Evolutionary conservation across 495 filamentous ascomycete species (phyloP).

Genomic region (Tirmania nivea): DNA sequence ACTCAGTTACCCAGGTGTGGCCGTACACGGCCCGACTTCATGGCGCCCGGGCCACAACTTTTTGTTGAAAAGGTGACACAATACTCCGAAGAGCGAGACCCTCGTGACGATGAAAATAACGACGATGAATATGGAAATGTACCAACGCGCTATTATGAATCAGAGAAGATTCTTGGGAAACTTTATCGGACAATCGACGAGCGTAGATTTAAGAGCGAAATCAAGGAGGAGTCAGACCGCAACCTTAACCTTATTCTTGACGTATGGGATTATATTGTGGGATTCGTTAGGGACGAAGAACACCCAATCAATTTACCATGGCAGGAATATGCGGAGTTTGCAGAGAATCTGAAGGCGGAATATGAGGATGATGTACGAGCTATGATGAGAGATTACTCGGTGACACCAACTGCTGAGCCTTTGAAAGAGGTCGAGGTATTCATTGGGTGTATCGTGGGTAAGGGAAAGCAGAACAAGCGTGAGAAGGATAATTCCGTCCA

Average conservation of each 20-base stretch:
- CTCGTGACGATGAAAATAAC: constrained; percentile 30
- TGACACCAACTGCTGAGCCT: constrained; percentile 29
- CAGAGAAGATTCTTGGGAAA: constrained; percentile 44
- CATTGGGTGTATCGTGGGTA: constrained; percentile 48
- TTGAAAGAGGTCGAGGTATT: constrained; percentile 60
- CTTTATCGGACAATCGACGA: constrained; percentile 62
- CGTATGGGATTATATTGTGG: not conserved
- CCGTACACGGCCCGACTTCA: constrained; percentile 34
- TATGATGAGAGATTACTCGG: constrained; percentile 35
- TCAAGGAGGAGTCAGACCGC: constrained; percentile 24
- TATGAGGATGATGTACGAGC: constrained; percentile 22
- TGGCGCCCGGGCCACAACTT: constrained; percentile 43
- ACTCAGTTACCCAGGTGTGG: constrained; percentile 23
- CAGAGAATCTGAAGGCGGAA: constrained; percentile 6
- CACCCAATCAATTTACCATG: constrained; percentile 5
- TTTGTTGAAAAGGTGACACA: constrained; percentile 20
- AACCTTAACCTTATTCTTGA: not conserved
- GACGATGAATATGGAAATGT: constrained; percentile 27
- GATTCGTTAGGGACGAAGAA: not conserved
- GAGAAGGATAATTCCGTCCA: constrained; percentile 39
- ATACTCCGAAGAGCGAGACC: not conserved
- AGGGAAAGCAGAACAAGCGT: constrained; percentile 33
- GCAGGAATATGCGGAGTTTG: constrained; percentile 2
- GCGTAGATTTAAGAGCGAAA: constrained; percentile 35
- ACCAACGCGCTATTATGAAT: constrained; percentile 37